A percentile compares a stretch with the other conserved stretches of the same genome.
Conservation (phyloP, 2,329 filamentous ascomycete genomes). For the Fusarium globosum region DNA sequence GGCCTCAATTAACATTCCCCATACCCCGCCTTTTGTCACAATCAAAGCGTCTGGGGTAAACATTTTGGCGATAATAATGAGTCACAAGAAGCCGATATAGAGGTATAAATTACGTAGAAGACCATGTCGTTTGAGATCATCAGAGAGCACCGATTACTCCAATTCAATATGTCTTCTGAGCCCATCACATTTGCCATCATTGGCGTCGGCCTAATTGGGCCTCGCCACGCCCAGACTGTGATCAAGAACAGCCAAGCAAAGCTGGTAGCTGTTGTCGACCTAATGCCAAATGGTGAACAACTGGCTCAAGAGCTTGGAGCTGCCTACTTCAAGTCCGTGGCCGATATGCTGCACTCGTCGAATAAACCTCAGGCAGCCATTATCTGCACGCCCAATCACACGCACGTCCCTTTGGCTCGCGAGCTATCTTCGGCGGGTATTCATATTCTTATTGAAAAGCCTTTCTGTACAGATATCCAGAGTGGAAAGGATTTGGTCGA, state of each 20-base stretch:
- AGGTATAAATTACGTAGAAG: neutral
- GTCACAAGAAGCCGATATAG: neutral
- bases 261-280: slow-evolving; percentile 48
- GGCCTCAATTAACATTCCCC: neutral
- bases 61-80: slow-evolving; percentile 16
- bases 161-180: slow-evolving; percentile 12
- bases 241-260: slow-evolving; percentile 30
- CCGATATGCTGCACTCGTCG: slow-evolving; percentile 54
- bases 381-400: slow-evolving; percentile 69
- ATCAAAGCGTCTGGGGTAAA: slow-evolving; percentile 12
- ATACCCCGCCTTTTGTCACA: neutral
- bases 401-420: slow-evolving; percentile 63
- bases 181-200: slow-evolving; percentile 43
- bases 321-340: slow-evolving; percentile 48
- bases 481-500: slow-evolving; percentile 50
- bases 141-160: too few species aligned
- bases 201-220: slow-evolving; percentile 47
- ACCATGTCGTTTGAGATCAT: neutral
- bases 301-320: slow-evolving; percentile 40
- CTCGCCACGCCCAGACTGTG: slow-evolving; percentile 47
- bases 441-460: slow-evolving; percentile 69
- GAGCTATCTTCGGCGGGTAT: slow-evolving; percentile 59
- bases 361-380: slow-evolving; percentile 64
- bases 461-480: slow-evolving; percentile 57
- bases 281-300: slow-evolving; percentile 31